Base-by-base conservation (phyloP, 371 early-diverging fungal species). In the Lichtheimia ornata region DNA sequence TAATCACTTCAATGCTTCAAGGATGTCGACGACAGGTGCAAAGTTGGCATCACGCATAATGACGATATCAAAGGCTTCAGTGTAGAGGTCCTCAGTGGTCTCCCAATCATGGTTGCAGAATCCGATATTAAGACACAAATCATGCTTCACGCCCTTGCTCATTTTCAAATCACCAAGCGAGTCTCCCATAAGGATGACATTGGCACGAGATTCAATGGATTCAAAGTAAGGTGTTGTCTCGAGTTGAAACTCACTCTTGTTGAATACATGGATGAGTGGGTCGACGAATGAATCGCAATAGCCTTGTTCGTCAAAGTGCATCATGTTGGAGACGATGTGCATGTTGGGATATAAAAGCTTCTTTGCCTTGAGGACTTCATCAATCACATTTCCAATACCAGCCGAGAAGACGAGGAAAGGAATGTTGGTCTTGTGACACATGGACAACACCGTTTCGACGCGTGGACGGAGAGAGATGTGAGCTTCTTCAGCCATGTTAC, bases 331-430 rank as follows among this genome's bases (percentile, higher is more conserved):
- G 0, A 91, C 88, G 49, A 89, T 82, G 61, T 90, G 87, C 82
- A 92, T 82, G 59, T 86, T 87, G 0, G 74, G 69, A 51, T 62
- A 69, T 18, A 76, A 66, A 40, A 88, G 64, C 11, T 65, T 62
- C 6, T 67, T 59, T 20, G 66, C 45, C 27, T 58, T 64, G 2
- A 91, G 62, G 9, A 87, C 67, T 25, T 81, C 78, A 58, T 87
- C 82, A 62, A 92, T 89, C 7, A 91, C 76, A 66, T 92, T 82
- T 5, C 72, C 84, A 51, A 92, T 76, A 18, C 91, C 93, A 2
- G 93, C 93, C 0, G 88, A 88, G 60, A 92, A 91, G 0, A 92
- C 86, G 7, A 92, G 66, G 27, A 92, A 79, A 0, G 91, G 91
- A 2, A 91, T 59, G 1, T 70, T 45, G 3, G 57, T 43, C 4